A percentile compares a stretch with the other conserved stretches of the same genome.
phyloP scores from a whole-genome alignment of 2,329 filamentous ascomycete genomes.

The Tolypocladium inflatum region DNA sequence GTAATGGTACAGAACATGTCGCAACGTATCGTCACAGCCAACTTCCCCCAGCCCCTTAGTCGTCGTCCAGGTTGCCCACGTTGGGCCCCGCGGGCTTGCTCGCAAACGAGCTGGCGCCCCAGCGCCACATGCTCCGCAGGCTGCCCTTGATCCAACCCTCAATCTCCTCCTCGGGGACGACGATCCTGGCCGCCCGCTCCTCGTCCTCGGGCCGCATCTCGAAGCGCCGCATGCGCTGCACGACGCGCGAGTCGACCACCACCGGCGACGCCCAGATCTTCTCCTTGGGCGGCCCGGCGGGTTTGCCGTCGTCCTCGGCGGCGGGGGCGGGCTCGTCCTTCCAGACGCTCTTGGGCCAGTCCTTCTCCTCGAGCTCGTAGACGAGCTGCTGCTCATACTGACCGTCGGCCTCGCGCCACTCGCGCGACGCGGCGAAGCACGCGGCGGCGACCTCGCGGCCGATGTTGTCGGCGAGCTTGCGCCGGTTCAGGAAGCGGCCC shows the following conservation, averaged over 20 bases:
- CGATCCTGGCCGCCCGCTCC: conserved; percentile 51
- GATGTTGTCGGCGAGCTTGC: conserved; percentile 75
- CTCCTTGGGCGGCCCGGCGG: conserved; percentile 42
- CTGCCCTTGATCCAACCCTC: conserved; percentile 59
- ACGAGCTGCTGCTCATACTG: conserved; percentile 37
- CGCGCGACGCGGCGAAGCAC: conserved; percentile 55
- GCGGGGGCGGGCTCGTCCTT: conserved; percentile 37
- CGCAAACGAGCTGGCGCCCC: conserved; percentile 32
- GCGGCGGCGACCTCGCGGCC: conserved; percentile 81
- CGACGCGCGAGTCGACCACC: conserved; percentile 67
- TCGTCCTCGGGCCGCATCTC: conserved; percentile 62
- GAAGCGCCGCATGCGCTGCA: conserved; percentile 71
- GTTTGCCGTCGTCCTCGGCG: conserved; percentile 27
- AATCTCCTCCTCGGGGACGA: conserved; percentile 57
- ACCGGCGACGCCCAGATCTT: conserved; percentile 68
- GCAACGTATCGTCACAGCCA: not conserved
- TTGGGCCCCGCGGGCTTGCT: conserved; percentile 30
- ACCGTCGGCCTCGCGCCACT: conserved; percentile 34
- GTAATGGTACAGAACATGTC: not conserved
- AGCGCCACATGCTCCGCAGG: conserved; percentile 42
- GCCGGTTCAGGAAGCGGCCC: conserved; percentile 78
- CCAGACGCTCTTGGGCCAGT: conserved; percentile 78
- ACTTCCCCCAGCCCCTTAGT: conserved; percentile 9
- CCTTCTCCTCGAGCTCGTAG: conserved; percentile 61
- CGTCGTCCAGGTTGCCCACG: conserved; percentile 29